A percentile compares a stretch with the other conserved stretches of the same genome.
Conservation (phyloP, 495 filamentous ascomycete genomes). For the Immersiella caudata region DNA sequence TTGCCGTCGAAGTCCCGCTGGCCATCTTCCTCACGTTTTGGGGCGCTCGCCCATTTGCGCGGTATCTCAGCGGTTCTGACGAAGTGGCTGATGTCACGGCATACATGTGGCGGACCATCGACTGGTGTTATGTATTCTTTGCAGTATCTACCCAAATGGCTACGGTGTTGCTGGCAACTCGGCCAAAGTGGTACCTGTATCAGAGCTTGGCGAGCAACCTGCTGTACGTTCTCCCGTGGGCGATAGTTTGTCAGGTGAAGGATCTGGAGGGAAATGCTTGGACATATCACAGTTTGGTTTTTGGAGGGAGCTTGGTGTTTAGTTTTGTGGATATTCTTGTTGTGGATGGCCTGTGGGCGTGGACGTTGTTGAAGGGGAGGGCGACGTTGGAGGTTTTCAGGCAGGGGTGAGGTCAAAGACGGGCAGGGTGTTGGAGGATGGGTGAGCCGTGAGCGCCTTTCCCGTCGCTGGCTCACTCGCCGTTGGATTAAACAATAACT, state of each 20-base stretch:
- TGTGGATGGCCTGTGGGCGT: conserved; percentile 58
- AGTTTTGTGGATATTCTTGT: conserved; percentile 59
- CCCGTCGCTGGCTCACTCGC: neutral
- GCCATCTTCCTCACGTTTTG: conserved; percentile 64
- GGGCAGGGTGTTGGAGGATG: neutral
- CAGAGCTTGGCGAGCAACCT: conserved; percentile 68
- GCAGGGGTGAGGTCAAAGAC: neutral
- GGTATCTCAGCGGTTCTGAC: conserved; percentile 57
- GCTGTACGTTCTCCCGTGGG: conserved; percentile 71
- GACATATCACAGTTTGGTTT: conserved; percentile 68
- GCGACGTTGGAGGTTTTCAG: conserved; percentile 22
- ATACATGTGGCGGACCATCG: conserved; percentile 71
- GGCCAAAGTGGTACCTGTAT: conserved; percentile 67
- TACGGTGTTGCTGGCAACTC: conserved; percentile 65
- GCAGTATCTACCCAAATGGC: conserved; percentile 66
- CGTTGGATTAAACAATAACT: too few species aligned
- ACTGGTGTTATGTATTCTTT: conserved; percentile 80
- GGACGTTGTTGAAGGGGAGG: conserved; percentile 57
- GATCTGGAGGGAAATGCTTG: conserved; percentile 59
- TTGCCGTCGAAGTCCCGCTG: conserved; percentile 61
- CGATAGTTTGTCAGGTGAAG: conserved; percentile 59
- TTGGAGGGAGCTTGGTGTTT: conserved; percentile 72
- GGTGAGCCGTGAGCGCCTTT: too few species aligned
- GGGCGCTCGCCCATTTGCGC: conserved; percentile 62
- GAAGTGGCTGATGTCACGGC: conserved; percentile 62